A percentile compares a stretch with the other conserved stretches of the same genome.
Evolutionary conservation across 164 flowering plant genomes (phyloP).

Genomic region (Umbellularia californica): DNA sequence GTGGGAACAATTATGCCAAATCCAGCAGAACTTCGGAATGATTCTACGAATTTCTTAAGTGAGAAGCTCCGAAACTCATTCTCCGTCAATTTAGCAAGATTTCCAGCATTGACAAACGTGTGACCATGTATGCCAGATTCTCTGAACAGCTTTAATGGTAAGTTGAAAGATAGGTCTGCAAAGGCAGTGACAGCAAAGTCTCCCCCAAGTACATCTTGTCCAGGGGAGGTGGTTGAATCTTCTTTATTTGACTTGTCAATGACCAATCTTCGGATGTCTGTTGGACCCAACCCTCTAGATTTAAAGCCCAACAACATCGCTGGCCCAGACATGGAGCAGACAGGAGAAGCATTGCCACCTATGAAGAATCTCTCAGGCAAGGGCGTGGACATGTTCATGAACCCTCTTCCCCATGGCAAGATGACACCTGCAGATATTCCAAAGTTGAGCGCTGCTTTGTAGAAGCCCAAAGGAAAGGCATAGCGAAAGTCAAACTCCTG

Average conservation of each 20-base stretch:
- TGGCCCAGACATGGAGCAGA: constrained; percentile 77
- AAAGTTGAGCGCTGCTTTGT: constrained; percentile 68
- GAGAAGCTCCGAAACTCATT: constrained; percentile 53
- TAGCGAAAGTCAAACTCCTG: constrained; percentile 90
- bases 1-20: constrained; percentile 76
- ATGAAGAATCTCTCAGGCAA: constrained; percentile 79
- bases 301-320: constrained; percentile 70
- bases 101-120: constrained; percentile 74
- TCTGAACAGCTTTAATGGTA: constrained; percentile 67
- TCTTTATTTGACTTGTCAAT: constrained; percentile 31
- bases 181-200: constrained; percentile 83
- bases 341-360: constrained; percentile 84
- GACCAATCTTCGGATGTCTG: constrained; percentile 57
- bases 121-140: constrained; percentile 90
- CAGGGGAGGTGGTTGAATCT: constrained; percentile 31
- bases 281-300: constrained; percentile 76
- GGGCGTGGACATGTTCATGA: constrained; percentile 48
- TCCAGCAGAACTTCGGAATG: constrained; percentile 72
- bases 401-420: constrained; percentile 82
- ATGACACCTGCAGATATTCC: constrained; percentile 73
- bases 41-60: constrained; percentile 44
- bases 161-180: constrained; percentile 89
- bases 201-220: constrained; percentile 74
- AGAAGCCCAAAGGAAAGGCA: constrained; percentile 84
- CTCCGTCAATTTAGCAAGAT: constrained; percentile 59